These are phyloP conservation scores for Xylaria hypoxylon DNA, from an alignment of 2,329 filamentous ascomycete species.

Conservation along the genomic window DNA sequence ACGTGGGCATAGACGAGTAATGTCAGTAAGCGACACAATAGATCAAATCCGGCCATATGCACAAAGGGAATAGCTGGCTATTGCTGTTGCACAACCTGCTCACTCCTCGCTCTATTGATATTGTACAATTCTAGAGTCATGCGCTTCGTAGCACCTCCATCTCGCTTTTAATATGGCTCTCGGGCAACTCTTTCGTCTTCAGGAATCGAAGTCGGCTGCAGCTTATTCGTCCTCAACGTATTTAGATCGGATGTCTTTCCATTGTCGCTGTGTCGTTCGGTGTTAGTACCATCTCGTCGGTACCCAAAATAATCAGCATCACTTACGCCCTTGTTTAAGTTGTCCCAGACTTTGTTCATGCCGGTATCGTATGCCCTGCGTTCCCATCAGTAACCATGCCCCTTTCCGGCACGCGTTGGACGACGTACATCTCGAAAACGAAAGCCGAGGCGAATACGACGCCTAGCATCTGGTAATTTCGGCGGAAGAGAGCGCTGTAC, in stretches of 20 bases:
- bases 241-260: conserved; percentile 97
- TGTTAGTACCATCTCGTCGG: conserved; percentile 44
- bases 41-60: conserved; percentile 8
- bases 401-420: conserved; percentile 23
- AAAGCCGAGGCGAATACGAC: conserved; percentile 90
- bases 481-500: conserved; percentile 82
- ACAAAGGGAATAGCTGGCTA: conserved; percentile 27
- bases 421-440: conserved; percentile 87
- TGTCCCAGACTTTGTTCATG: conserved; percentile 91
- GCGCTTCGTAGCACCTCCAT: conserved; percentile 17
- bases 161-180: neutral
- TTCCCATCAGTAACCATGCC: conserved; percentile 49
- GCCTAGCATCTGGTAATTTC: conserved; percentile 88
- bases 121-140: conserved; percentile 38
- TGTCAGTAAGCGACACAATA: conserved; percentile 2
- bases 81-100: conserved; percentile 26
- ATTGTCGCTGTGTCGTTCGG: conserved; percentile 81
- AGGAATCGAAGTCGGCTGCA: conserved; percentile 21
- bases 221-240: conserved; percentile 75
- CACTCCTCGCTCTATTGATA: conserved; percentile 34
- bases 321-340: conserved; percentile 90
- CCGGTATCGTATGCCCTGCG: conserved; percentile 82
- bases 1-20: conserved; percentile 14
- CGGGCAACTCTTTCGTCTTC: conserved; percentile 8
- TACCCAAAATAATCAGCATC: neutral